These are phyloP conservation scores for Leccinum fibrillosum DNA, from an alignment of 768 basidiomycete species.

Conservation along the genomic window DNA sequence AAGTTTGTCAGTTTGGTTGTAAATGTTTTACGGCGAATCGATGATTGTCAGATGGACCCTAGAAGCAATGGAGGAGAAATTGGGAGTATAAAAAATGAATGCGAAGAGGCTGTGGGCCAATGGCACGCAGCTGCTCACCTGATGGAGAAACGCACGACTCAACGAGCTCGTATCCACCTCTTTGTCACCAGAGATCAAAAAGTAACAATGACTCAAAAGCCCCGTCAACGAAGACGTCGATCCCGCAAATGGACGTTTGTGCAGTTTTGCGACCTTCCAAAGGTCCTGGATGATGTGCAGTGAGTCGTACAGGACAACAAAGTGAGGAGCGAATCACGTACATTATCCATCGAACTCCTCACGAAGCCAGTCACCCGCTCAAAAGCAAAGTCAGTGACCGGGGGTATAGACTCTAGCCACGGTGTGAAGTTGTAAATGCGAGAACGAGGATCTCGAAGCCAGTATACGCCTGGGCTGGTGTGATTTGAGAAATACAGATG, in stretches of 20 bases:
- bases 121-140: constrained; percentile 41
- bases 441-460: constrained; percentile 83
- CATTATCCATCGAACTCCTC: constrained; percentile 74
- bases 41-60: neutral
- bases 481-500: neutral
- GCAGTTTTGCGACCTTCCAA: constrained; percentile 51
- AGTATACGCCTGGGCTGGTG: constrained; percentile 80
- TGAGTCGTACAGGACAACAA: neutral
- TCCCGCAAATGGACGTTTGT: constrained; percentile 67
- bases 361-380: constrained; percentile 71
- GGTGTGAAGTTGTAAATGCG: constrained; percentile 82
- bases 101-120: neutral
- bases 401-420: constrained; percentile 68
- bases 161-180: constrained; percentile 58
- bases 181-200: constrained; percentile 73
- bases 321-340: constrained; percentile 27
- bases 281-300: constrained; percentile 50
- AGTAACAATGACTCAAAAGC: constrained; percentile 84
- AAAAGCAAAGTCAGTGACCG: constrained; percentile 81
- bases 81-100: neutral
- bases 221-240: constrained; percentile 89
- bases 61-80: neutral
- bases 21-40: neutral
- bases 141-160: constrained; percentile 53
- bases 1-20: neutral